These are phyloP conservation scores for Debaryomyces nepalensis DNA, from an alignment of 1,139 yeast species.

Conservation along the genomic window DNA sequence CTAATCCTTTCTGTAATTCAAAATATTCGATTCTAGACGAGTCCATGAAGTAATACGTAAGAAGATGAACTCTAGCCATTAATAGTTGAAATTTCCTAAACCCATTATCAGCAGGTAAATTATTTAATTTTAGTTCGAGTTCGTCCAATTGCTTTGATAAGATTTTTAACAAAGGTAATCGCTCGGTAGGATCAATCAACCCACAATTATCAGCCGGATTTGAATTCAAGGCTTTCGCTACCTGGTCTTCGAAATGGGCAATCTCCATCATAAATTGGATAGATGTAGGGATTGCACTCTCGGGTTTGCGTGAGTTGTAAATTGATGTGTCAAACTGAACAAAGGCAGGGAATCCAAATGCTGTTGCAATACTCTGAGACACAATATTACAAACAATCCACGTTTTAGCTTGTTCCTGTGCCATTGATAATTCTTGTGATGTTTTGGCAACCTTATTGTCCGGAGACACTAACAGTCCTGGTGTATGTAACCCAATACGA, in stretches of 20 bases:
- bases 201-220: constrained; percentile 73
- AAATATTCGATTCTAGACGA: constrained; percentile 56
- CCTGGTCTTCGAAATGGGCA: constrained; percentile 84
- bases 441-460: constrained; percentile 19
- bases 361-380: constrained; percentile 86
- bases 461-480: constrained; percentile 27
- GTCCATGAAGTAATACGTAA: constrained; percentile 82
- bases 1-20: constrained; percentile 75
- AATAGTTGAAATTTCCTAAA: constrained; percentile 69
- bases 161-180: constrained; percentile 73
- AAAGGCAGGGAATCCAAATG: constrained; percentile 94
- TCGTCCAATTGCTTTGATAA: constrained; percentile 75
- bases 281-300: constrained; percentile 56
- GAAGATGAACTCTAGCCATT: constrained; percentile 75
- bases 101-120: constrained; percentile 53
- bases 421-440: constrained; percentile 43
- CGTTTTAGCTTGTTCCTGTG: constrained; percentile 80
- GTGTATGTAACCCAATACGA: constrained; percentile 82
- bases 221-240: constrained; percentile 75
- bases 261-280: constrained; percentile 79
- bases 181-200: constrained; percentile 65
- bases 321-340: constrained; percentile 81
- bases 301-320: constrained; percentile 53
- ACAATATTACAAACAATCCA: constrained; percentile 95
- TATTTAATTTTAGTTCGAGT: constrained; percentile 57